Evolutionary conservation across 805 yeast genomes (phyloP), one percentile per base, ranked within the genome.

Genomic region (Yarrowia sp.): DNA sequence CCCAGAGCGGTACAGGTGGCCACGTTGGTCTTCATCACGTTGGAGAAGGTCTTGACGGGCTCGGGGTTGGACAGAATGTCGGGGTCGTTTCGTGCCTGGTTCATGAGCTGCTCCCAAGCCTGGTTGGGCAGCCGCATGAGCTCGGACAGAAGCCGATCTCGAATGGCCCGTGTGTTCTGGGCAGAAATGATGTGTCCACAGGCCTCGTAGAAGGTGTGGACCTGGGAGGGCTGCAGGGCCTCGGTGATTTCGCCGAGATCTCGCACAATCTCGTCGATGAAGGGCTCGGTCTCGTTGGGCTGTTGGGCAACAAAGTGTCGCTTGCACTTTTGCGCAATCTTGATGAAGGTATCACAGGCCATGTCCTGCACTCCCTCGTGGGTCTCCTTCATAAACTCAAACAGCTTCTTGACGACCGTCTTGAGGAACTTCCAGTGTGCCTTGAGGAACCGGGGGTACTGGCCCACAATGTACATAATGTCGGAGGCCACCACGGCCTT

Each of bases 351-450:
- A 79, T 95, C 99, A 82, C 99, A 95, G 9, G 99, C 99, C 99
- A 95, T 95, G 79, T 95, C 99, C 81, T 95, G 99, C 70, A 95
- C 99, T 81, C 99, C 99, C 79, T 94, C 99, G 79, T 95, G 99
- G n/a, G 98, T 92, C 83, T 95, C 99, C 81, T 95, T 98, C 99
- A 95, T 95, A 76, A 95, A 95, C 78, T 95, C 99, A 78, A 95
- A 95, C 74, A 95, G 84, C 79, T 95, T 95, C 79, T 91, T 89
- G 70, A 95, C 94, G 52, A 95, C 99, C 0, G 98, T 95, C 78
- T 93, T 94, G 77, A 95, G 81, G 74, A 95, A 95, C 78, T 91
- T 92, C 99, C 99, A 95, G 77, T 95, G 99, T 9, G 98, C 98
- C 74, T 93, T 93, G 76, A 95, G 83, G 76, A 95, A 95, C 77